Evolutionary conservation across 148 eudicot species (phyloP).

Genomic region (Gaultheria prostrata): DNA sequence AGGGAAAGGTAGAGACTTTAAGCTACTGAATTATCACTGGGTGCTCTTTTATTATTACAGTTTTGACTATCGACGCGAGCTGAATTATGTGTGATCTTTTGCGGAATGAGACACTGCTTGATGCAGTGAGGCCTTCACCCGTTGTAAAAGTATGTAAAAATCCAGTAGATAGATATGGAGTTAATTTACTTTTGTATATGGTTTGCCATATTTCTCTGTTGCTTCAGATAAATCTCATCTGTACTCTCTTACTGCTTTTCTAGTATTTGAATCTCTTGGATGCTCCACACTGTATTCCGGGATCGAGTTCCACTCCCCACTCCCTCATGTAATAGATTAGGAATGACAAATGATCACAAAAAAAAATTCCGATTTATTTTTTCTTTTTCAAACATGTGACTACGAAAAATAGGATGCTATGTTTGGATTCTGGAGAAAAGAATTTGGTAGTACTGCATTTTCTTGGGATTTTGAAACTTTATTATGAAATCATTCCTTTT

Average conservation of each 20-base stretch:
- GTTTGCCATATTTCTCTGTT: not conserved
- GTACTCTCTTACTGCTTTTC: not conserved
- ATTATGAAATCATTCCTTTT: not conserved
- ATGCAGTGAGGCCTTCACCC: not conserved
- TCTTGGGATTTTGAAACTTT: not conserved
- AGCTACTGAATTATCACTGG: not conserved
- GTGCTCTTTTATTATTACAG: not conserved
- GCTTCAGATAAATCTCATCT: not conserved
- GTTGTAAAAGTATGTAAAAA: not conserved
- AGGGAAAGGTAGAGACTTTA: conserved; percentile 2
- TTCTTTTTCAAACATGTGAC: not conserved
- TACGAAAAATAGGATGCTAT: not conserved
- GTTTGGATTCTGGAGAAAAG: not conserved
- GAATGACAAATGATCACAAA: no score
- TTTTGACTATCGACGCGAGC: not conserved
- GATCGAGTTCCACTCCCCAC: no score
- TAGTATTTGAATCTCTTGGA: not conserved
- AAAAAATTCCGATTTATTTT: not conserved
- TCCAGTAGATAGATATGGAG: not conserved
- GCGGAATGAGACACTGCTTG: conserved; percentile 1
- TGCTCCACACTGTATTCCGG: no score
- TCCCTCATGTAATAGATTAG: no score
- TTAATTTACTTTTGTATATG: not conserved
- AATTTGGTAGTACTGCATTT: not conserved
- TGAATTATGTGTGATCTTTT: not conserved